phyloP scores from a whole-genome alignment of 2,329 filamentous ascomycete genomes.

The Eurotiales sp. region DNA sequence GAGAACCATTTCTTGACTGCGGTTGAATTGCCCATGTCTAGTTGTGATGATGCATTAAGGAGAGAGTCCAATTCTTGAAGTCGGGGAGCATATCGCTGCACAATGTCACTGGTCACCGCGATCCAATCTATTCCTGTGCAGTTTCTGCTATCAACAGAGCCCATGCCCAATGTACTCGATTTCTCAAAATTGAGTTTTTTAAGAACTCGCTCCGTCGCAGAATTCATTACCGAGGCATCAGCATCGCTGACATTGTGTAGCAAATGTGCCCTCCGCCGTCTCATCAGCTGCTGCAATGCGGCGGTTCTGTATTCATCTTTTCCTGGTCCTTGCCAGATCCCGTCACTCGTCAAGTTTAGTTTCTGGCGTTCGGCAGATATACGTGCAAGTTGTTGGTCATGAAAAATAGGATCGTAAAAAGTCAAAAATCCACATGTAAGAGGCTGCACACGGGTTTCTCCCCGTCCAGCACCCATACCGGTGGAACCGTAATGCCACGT shows the following conservation, averaged over 20 bases:
- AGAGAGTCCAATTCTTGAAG: not conserved
- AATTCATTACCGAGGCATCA: not conserved
- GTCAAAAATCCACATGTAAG: constrained; percentile 41
- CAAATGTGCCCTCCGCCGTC: not conserved
- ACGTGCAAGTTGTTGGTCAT: not conserved
- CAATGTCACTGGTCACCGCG: not conserved
- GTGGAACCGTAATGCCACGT: constrained; percentile 43
- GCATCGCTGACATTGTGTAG: not conserved
- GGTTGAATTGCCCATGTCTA: constrained; percentile 30
- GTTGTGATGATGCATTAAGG: not conserved
- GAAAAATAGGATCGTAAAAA: not conserved
- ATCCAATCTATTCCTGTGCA: constrained; percentile 3
- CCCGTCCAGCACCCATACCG: constrained; percentile 35
- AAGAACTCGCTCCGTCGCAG: not conserved
- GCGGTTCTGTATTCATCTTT: not conserved
- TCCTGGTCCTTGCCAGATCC: not conserved
- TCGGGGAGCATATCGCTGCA: constrained; percentile 3
- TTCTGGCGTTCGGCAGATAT: not conserved
- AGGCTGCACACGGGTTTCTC: constrained; percentile 41
- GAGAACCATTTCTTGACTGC: not conserved
- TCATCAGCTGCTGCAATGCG: not conserved
- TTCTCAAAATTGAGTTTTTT: not conserved
- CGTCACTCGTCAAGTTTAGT: not conserved
- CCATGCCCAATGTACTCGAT: not conserved
- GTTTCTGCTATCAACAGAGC: not conserved